Evolutionary conservation across 2,329 filamentous ascomycete genomes (phyloP).

Genomic region (Stagonosporopsis tanaceti): DNA sequence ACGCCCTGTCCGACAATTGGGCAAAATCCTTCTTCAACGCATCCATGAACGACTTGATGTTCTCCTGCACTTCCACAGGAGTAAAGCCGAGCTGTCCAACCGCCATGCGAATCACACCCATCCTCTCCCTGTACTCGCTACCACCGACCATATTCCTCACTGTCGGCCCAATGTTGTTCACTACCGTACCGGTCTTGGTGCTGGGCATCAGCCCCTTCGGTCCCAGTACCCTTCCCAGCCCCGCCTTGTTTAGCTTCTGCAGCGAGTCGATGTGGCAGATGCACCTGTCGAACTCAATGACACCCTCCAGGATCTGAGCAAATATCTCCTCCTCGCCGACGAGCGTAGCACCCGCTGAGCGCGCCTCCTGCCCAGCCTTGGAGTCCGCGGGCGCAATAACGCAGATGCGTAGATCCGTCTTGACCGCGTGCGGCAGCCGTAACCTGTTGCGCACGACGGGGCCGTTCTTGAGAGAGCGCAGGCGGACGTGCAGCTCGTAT

Average conservation of each 20-base stretch:
- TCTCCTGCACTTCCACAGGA: constrained; percentile 83
- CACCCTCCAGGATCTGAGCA: constrained; percentile 75
- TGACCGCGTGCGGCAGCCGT: constrained; percentile 86
- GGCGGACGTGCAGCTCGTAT: constrained; percentile 86
- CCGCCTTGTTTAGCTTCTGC: constrained; percentile 80
- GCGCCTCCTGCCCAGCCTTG: constrained; percentile 75
- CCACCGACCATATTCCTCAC: constrained; percentile 85
- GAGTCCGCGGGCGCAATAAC: constrained; percentile 90
- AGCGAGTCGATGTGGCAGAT: constrained; percentile 85
- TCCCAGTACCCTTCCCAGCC: constrained; percentile 81
- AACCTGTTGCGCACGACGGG: constrained; percentile 87
- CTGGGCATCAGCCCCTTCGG: constrained; percentile 94
- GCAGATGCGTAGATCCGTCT: constrained; percentile 86
- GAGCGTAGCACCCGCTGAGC: constrained; percentile 77
- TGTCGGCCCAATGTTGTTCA: constrained; percentile 76
- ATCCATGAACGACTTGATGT: constrained; percentile 79
- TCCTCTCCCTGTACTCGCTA: constrained; percentile 84
- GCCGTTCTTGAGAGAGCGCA: constrained; percentile 85
- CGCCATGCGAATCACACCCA: constrained; percentile 86
- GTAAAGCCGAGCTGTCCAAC: constrained; percentile 90
- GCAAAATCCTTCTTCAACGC: constrained; percentile 80
- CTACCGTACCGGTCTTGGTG: constrained; percentile 85
- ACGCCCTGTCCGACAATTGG: constrained; percentile 67
- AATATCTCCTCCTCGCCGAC: constrained; percentile 90
- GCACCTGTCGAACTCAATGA: constrained; percentile 86